These are phyloP conservation scores for Saturnispora besseyi DNA, from an alignment of 805 yeast species.

Conservation along the genomic window DNA sequence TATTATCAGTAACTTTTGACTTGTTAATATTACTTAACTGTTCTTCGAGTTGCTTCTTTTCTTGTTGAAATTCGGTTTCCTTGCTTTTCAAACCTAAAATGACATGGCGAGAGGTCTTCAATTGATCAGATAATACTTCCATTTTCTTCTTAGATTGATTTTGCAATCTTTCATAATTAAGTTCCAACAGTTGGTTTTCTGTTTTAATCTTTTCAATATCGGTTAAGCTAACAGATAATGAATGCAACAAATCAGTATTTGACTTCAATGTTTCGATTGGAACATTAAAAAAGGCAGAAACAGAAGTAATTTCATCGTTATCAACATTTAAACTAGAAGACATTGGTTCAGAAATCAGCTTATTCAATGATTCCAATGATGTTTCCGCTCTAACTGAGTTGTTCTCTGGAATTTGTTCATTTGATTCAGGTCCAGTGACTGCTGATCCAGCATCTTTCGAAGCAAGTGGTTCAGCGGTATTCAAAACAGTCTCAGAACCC, in stretches of 20 bases:
- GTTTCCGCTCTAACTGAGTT: neutral
- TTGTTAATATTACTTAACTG: neutral
- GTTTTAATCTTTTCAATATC: slow-evolving; percentile 32
- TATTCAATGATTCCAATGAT: neutral
- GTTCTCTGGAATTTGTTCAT: no score
- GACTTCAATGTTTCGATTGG: slow-evolving; percentile 18
- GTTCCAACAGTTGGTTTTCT: slow-evolving; percentile 29
- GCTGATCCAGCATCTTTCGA: neutral
- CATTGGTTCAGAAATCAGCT: slow-evolving; percentile 2
- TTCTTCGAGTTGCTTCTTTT: slow-evolving; percentile 16
- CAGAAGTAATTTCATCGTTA: slow-evolving; percentile 14
- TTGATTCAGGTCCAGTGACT: neutral
- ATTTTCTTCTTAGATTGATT: slow-evolving; percentile 27
- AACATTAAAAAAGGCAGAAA: slow-evolving; percentile 30
- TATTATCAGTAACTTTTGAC: slow-evolving; percentile 6
- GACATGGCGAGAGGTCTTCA: slow-evolving; percentile 18
- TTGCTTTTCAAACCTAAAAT: slow-evolving; percentile 19
- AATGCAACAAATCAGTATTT: slow-evolving; percentile 18
- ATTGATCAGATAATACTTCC: slow-evolving; percentile 26
- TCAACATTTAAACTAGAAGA: neutral
- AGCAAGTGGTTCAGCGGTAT: neutral
- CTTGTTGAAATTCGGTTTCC: slow-evolving; percentile 15
- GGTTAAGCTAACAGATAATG: slow-evolving; percentile 25
- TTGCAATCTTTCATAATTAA: slow-evolving; percentile 34
- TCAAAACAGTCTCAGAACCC: no score